Conservation (phyloP, 2,329 filamentous ascomycete genomes). For the Moelleriella libera region DNA sequence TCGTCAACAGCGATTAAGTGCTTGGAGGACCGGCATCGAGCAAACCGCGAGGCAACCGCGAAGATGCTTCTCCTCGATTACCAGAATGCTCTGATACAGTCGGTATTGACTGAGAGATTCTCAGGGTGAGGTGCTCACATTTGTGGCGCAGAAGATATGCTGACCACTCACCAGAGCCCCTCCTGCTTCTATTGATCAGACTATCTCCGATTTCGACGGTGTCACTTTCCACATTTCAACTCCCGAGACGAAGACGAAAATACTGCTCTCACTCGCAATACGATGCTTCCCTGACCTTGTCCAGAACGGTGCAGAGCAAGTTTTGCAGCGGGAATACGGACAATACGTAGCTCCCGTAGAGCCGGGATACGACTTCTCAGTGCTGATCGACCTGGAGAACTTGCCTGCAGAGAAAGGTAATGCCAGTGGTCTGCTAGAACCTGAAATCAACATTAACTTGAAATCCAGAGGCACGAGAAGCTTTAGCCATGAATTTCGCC, state of each 20-base stretch:
- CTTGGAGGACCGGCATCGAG: conserved; percentile 6
- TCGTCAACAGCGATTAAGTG: conserved; percentile 18
- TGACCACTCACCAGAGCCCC: conserved; percentile 49
- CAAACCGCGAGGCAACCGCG: conserved; percentile 8
- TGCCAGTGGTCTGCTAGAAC: not conserved
- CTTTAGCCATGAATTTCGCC: conserved; percentile 73
- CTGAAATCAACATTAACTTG: not conserved
- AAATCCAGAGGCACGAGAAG: conserved; percentile 63
- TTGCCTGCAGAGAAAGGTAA: conserved; percentile 66
- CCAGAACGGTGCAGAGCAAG: conserved; percentile 80
- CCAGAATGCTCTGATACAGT: conserved; percentile 95
- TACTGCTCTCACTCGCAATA: conserved; percentile 86
- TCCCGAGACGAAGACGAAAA: conserved; percentile 84
- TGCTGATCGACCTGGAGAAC: conserved; percentile 76
- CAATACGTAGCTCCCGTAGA: conserved; percentile 80
- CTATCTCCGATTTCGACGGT: conserved; percentile 97
- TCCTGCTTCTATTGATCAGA: conserved; percentile 86
- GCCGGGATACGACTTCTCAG: conserved; percentile 89
- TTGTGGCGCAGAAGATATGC: conserved; percentile 8
- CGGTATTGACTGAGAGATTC: conserved; percentile 88
- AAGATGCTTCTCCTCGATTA: conserved; percentile 93
- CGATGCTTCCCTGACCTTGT: conserved; percentile 90
- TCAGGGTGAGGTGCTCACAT: conserved; percentile 42
- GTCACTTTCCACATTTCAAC: conserved; percentile 98
- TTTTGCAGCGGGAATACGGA: conserved; percentile 90